Evolutionary conservation across 257 asterid genomes (phyloP).

Genomic region (Solanum etuberosum): DNA sequence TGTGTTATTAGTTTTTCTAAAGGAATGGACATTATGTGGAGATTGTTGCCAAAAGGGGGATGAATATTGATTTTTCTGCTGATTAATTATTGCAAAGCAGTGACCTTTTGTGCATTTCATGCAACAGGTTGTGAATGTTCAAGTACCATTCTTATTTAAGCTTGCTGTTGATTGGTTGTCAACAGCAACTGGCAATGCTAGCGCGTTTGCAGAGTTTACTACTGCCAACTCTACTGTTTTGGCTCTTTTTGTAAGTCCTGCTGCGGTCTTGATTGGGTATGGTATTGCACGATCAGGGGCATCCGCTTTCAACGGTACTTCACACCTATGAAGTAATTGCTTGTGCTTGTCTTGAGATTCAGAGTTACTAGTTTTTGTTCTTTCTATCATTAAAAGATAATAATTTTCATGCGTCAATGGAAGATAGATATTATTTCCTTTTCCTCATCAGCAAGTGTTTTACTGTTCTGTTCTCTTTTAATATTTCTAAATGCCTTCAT

Average conservation of each 20-base stretch:
- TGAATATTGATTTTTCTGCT: not conserved
- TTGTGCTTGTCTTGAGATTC: slow-evolving; percentile 15
- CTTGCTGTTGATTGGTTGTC: slow-evolving; percentile 93
- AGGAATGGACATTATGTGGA: not conserved
- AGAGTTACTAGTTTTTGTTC: not conserved
- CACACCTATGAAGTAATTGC: slow-evolving; percentile 29
- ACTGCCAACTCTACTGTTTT: slow-evolving; percentile 68
- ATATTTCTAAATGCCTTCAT: slow-evolving; percentile 3
- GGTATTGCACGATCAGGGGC: slow-evolving; percentile 92
- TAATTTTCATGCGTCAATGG: not conserved
- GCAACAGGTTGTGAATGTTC: slow-evolving; percentile 86
- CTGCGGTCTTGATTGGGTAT: slow-evolving; percentile 81
- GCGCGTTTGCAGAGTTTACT: slow-evolving; percentile 63
- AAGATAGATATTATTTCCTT: not conserved
- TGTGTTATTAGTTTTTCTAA: not conserved
- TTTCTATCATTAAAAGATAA: not conserved
- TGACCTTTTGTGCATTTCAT: not conserved
- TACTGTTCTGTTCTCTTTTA: not conserved
- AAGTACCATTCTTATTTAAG: slow-evolving; percentile 96
- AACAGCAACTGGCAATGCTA: slow-evolving; percentile 61
- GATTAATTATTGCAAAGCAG: not conserved
- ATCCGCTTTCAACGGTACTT: slow-evolving; percentile 85
- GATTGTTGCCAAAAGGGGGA: not conserved
- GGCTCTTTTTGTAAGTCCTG: slow-evolving; percentile 83
- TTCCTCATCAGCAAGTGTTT: not conserved